Evolutionary conservation across 371 early-diverging fungal genomes (phyloP).

Genomic region (Funneliformis caledonium): DNA sequence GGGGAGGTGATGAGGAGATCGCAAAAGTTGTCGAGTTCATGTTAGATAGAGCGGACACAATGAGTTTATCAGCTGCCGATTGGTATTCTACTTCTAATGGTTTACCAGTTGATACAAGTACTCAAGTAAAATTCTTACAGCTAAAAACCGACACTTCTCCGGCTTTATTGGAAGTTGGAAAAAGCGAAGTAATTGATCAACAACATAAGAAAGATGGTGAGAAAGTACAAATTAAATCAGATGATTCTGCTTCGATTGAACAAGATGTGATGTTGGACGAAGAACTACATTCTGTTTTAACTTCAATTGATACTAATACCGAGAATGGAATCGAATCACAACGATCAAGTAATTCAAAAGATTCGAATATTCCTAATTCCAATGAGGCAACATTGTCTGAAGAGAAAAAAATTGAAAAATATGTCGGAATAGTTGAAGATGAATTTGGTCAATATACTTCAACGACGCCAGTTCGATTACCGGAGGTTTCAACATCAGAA

Average conservation of each 20-base stretch:
- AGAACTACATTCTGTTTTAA: neutral
- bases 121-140: neutral
- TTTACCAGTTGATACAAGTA: neutral
- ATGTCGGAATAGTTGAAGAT: neutral
- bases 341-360: neutral
- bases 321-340: neutral
- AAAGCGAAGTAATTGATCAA: neutral
- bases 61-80: neutral
- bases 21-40: constrained; percentile 50
- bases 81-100: neutral
- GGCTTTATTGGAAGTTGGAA: neutral
- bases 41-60: constrained; percentile 44
- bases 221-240: neutral
- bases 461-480: neutral
- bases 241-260: neutral
- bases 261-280: neutral
- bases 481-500: neutral
- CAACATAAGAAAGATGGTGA: neutral
- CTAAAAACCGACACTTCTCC: neutral
- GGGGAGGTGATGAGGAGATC: constrained; percentile 59
- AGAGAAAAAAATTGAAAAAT: neutral
- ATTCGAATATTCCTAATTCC: neutral
- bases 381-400: neutral
- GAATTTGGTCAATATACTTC: neutral
- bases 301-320: neutral